Conservation (phyloP, 2,329 filamentous ascomycete species). For the Botrytis sinoallii region DNA sequence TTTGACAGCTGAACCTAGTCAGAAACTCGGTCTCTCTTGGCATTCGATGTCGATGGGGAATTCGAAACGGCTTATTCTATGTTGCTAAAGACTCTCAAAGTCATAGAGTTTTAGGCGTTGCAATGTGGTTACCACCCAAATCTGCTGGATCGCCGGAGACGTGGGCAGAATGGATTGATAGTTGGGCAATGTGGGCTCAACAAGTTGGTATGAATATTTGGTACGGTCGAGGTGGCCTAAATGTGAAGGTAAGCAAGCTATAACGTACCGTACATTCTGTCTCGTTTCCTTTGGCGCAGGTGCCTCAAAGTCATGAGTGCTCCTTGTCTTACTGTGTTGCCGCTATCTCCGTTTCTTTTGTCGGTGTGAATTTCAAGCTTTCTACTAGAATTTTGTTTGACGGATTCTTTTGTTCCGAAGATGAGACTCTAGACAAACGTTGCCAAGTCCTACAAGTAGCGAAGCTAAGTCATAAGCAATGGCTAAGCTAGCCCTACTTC, state of each 20-base stretch:
- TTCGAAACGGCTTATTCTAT: constrained; percentile 66
- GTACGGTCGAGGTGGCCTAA: constrained; percentile 67
- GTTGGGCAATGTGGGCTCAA: constrained; percentile 63
- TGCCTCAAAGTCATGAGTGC: background rate
- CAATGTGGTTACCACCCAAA: constrained; percentile 67
- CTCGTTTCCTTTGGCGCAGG: constrained; percentile 3
- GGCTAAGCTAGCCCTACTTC: background rate
- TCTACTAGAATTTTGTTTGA: background rate
- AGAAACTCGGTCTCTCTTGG: constrained; percentile 38
- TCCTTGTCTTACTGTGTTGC: background rate
- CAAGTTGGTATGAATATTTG: constrained; percentile 66
- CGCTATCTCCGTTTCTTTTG: background rate
- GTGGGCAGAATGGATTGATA: constrained; percentile 61
- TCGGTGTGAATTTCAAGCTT: background rate
- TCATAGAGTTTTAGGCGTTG: constrained; percentile 61
- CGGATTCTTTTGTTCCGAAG: background rate
- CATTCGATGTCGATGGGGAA: constrained; percentile 67
- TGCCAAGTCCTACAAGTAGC: background rate
- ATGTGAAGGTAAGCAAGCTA: constrained; percentile 47
- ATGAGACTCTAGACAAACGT: background rate
- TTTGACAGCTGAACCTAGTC: constrained; percentile 26
- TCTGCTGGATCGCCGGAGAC: constrained; percentile 46
- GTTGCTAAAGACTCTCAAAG: constrained; percentile 59
- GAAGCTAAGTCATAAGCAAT: background rate
- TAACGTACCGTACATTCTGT: constrained; percentile 19